Base-by-base conservation (phyloP, 352 stramenopile genomes). In the Peronospora destructor region DNA sequence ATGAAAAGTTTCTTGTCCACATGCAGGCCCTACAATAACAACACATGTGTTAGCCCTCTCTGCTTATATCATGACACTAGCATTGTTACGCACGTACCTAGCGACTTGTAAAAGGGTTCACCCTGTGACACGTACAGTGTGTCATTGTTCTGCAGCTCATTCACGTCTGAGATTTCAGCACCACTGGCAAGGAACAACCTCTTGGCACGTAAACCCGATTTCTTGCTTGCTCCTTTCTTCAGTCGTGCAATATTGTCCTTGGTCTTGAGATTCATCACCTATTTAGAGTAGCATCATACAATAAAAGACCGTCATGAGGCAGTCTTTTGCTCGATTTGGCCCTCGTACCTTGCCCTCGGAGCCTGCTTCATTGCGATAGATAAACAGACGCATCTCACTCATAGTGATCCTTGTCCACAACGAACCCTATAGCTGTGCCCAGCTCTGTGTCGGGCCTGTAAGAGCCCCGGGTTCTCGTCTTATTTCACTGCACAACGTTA, bases 111-210 rank as follows among this genome's bases (percentile, higher is more conserved):
- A 48, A 95, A 95, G 19, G 68, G 60, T 52, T 92, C 84, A 41
- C 84, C 84, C 49, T 85, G 73, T 14, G 80, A 92, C 26, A 93
- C 66, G 54, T 93, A 89, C 14, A 95, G 68, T 62, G 81, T 89
- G 60, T 92, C 84, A 64, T 95, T 91, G 70, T 91, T 90, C 67
- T 91, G 73, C 42, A 95, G 65, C 66, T 93, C 79, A 57, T 93
- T 80, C 16, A 93, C 78, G 56, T 88, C 78, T 32, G 78, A 76
- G 64, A 92, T 87, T 64, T 94, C 84, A 19, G 78, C 81, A 44
- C 79, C 81, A 10, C 71, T 91, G 10, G 82, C 73, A 1, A 90
- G 70, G 48, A 91, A 94, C 50, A 91, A 60, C 50, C 76, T 57
- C 56, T 87, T 90, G 16, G 79, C 79, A 25, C 80, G 76, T 51